Conservation (phyloP, 1,284 basidiomycete genomes). For the Hemileia vastatrix region DNA sequence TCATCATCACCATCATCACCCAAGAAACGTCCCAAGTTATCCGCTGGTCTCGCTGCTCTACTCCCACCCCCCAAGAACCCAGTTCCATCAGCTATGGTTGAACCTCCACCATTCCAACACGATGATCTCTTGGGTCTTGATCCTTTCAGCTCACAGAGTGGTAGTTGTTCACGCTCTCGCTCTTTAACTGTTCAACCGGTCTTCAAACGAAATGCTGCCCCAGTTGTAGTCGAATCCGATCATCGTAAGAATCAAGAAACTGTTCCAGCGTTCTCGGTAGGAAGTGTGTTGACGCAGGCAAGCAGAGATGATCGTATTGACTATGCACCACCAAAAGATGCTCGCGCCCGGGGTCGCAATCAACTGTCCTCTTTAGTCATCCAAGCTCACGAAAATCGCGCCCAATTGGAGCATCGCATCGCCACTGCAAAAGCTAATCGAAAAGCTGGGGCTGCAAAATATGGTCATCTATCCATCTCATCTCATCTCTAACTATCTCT, state of each 20-base stretch:
- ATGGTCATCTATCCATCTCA: too few species aligned
- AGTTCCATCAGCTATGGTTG: not conserved
- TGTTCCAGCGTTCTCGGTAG: not conserved
- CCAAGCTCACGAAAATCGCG: constrained; percentile 36
- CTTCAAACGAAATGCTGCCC: not conserved
- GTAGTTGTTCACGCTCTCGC: too few species aligned
- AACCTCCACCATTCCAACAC: not conserved
- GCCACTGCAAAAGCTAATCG: constrained; percentile 34
- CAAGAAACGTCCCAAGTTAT: too few species aligned
- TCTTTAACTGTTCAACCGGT: not conserved
- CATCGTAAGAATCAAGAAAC: not conserved
- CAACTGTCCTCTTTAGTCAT: constrained; percentile 36
- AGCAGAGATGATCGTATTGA: not conserved
- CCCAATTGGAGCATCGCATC: constrained; percentile 38
- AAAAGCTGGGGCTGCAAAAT: constrained; percentile 35
- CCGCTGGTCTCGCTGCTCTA: constrained; percentile 16
- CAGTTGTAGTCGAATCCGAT: not conserved
- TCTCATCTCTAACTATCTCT: too few species aligned
- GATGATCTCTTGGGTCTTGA: not conserved
- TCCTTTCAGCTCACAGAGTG: not conserved
- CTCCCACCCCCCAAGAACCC: constrained; percentile 13
- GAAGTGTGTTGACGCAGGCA: not conserved
- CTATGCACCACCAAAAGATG: constrained; percentile 22
- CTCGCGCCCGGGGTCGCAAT: constrained; percentile 25
- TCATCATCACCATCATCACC: too few species aligned